Conservation (phyloP, 306 rosid genomes). For the Gastrolobium villosum region DNA sequence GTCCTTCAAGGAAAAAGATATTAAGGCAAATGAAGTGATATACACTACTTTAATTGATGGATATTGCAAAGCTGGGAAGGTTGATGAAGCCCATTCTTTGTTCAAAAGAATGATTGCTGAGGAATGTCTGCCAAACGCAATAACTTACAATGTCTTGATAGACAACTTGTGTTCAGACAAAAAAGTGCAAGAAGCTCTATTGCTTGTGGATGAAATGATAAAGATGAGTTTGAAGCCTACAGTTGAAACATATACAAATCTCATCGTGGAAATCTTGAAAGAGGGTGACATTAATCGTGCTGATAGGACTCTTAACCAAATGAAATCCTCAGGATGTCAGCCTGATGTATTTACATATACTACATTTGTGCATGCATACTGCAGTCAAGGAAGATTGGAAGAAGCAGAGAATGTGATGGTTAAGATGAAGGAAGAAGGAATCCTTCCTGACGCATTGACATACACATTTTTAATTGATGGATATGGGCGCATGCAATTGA, state of each 20-base stretch:
- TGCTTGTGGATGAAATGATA: slow-evolving; percentile 64
- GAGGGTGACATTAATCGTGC: slow-evolving; percentile 65
- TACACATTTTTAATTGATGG: slow-evolving; percentile 65
- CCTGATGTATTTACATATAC: slow-evolving; percentile 70
- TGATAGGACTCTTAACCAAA: slow-evolving; percentile 46
- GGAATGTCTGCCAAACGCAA: slow-evolving; percentile 64
- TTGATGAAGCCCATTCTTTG: slow-evolving; percentile 59
- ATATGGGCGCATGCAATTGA: slow-evolving; percentile 62
- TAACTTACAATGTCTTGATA: slow-evolving; percentile 70
- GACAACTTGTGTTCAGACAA: slow-evolving; percentile 64
- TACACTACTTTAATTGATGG: slow-evolving; percentile 76
- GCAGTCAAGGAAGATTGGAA: slow-evolving; percentile 62
- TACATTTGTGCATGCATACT: slow-evolving; percentile 69
- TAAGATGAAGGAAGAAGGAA: slow-evolving; percentile 66
- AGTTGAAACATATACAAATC: slow-evolving; percentile 63
- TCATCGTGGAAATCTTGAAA: slow-evolving; percentile 64
- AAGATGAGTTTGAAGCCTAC: slow-evolving; percentile 64
- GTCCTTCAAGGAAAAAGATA: slow-evolving; percentile 60
- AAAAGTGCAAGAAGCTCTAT: slow-evolving; percentile 59
- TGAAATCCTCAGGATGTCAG: slow-evolving; percentile 61
- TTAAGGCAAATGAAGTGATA: slow-evolving; percentile 68
- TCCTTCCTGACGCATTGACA: slow-evolving; percentile 65
- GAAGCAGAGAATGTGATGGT: slow-evolving; percentile 67
- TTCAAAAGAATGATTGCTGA: slow-evolving; percentile 67
- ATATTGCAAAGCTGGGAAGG: slow-evolving; percentile 70